Evolutionary conservation across 306 rosid genomes (phyloP).

Genomic region (Arachis stenosperma): DNA sequence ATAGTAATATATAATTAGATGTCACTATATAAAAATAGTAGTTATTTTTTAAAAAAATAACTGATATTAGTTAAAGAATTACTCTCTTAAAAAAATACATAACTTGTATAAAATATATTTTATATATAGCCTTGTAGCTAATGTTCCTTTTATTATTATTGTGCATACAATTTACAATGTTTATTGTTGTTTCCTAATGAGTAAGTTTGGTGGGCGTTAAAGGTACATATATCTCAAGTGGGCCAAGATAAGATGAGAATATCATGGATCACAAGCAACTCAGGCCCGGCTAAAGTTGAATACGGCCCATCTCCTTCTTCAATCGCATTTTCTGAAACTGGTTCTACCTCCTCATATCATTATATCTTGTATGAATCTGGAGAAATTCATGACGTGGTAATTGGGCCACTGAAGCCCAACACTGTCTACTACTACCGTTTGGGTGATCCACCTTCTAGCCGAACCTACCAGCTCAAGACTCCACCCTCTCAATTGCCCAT

Average conservation of each 20-base stretch:
- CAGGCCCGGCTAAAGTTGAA: constrained; percentile 48
- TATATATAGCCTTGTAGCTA: too few species aligned
- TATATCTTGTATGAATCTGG: constrained; percentile 50
- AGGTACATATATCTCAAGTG: constrained; percentile 84
- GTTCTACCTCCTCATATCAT: constrained; percentile 53
- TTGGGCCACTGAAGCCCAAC: constrained; percentile 72
- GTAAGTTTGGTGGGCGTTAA: neutral
- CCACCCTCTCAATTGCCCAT: constrained; percentile 70
- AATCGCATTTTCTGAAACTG: constrained; percentile 41
- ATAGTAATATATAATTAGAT: too few species aligned
- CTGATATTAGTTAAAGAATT: too few species aligned
- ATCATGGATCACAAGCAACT: constrained; percentile 65
- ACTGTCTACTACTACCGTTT: constrained; percentile 63
- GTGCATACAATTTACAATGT: neutral
- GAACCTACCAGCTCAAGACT: constrained; percentile 58
- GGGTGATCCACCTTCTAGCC: constrained; percentile 52
- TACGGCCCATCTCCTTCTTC: constrained; percentile 59
- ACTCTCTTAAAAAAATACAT: too few species aligned
- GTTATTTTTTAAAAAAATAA: too few species aligned
- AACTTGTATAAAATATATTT: too few species aligned
- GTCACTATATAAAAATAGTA: too few species aligned
- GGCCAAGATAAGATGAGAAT: constrained; percentile 75
- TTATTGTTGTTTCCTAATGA: neutral
- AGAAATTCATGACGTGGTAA: constrained; percentile 62
- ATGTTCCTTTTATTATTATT: too few species aligned